Evolutionary conservation across 192 early-diverging fungal genomes (phyloP).

Genomic region (Entomortierella beljakovae): DNA sequence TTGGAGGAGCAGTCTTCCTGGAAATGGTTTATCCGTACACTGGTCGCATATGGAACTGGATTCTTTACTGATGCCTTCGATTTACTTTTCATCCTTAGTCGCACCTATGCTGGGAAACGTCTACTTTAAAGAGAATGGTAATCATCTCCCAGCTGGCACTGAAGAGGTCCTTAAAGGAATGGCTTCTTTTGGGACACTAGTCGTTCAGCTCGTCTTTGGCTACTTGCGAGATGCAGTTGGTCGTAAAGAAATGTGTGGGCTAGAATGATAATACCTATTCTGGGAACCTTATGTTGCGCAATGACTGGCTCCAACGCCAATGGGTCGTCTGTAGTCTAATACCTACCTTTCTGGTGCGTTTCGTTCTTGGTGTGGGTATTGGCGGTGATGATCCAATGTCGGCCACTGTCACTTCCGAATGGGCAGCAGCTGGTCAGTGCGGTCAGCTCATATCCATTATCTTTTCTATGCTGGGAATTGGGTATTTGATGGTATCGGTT

Average conservation of each 20-base stretch:
- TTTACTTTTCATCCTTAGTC: constrained; percentile 91
- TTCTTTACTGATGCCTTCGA: constrained; percentile 97
- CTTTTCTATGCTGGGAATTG: constrained; percentile 94
- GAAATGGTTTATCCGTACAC: constrained; percentile 77
- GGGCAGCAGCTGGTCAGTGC: constrained; percentile 77
- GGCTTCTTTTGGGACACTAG: constrained; percentile 87
- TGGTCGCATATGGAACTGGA: constrained; percentile 76
- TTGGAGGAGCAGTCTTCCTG: constrained; percentile 70
- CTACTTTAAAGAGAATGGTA: constrained; percentile 63
- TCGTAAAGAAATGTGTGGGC: constrained; percentile 89
- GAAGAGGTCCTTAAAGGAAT: constrained; percentile 86
- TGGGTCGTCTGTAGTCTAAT: constrained; percentile 69
- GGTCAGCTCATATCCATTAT: constrained; percentile 86
- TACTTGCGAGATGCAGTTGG: constrained; percentile 89
- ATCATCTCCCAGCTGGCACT: constrained; percentile 71
- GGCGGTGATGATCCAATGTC: constrained; percentile 89
- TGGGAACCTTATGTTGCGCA: constrained; percentile 85
- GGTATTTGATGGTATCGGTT: constrained; percentile 80
- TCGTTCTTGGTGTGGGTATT: constrained; percentile 81
- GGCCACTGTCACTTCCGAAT: constrained; percentile 92
- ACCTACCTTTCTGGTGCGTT: constrained; percentile 79
- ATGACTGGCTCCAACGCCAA: constrained; percentile 77
- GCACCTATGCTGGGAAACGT: constrained; percentile 87
- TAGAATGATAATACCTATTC: constrained; percentile 93
- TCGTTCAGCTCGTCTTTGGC: constrained; percentile 91